These are phyloP conservation scores for Exsudoporus floridanus DNA, from an alignment of 1,284 basidiomycete genomes.

Conservation along the genomic window DNA sequence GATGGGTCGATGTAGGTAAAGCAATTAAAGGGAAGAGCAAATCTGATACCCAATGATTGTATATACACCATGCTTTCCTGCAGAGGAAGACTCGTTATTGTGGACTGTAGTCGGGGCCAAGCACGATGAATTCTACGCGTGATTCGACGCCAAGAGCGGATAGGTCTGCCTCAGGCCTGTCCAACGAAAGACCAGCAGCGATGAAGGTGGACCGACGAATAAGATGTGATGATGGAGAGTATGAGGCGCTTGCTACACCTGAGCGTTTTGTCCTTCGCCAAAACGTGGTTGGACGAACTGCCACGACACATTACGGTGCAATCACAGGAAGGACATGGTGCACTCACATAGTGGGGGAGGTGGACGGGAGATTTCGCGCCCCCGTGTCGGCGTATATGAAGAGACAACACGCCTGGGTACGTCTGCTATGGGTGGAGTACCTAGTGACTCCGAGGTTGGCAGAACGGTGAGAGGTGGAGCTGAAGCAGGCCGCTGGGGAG, in stretches of 20 bases:
- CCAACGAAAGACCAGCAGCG: constrained; percentile 64
- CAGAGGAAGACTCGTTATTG: constrained; percentile 14
- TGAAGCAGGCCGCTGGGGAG: constrained; percentile 26
- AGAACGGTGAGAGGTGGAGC: constrained; percentile 25
- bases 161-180: constrained; percentile 60
- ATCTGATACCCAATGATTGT: constrained; percentile 11
- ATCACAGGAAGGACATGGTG: background rate
- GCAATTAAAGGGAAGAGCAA: background rate
- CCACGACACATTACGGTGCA: background rate
- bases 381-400: constrained; percentile 33
- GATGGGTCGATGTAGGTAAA: constrained; percentile 4
- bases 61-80: constrained; percentile 19
- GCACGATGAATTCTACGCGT: constrained; percentile 43
- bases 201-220: constrained; percentile 71
- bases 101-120: constrained; percentile 35
- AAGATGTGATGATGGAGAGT: constrained; percentile 66
- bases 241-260: constrained; percentile 61
- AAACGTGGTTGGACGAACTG: constrained; percentile 68
- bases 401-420: constrained; percentile 26
- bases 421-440: constrained; percentile 12
- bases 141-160: constrained; percentile 69
- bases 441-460: background rate
- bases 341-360: constrained; percentile 63
- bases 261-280: constrained; percentile 67
- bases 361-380: constrained; percentile 50